phyloP scores from a whole-genome alignment of 257 asterid genomes.

The Jaltomata sinuosa region DNA sequence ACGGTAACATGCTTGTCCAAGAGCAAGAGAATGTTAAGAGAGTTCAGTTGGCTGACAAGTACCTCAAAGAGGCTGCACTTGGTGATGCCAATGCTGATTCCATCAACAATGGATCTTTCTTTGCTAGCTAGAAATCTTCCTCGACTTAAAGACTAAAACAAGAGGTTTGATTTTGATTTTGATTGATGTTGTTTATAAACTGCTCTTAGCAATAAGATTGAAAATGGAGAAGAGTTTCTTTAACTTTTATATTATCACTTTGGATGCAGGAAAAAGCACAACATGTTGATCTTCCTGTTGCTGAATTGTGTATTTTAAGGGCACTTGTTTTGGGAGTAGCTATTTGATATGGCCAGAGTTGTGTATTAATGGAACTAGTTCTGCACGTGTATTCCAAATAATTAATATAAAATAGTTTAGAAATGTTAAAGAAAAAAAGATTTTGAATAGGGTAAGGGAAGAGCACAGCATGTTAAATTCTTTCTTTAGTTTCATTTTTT shows the following conservation, averaged over 20 bases:
- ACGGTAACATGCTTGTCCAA: constrained; percentile 32
- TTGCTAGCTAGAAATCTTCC: constrained; percentile 1
- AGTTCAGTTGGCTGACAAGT: constrained; percentile 31
- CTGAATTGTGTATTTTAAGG: not conserved
- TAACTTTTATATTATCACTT: not conserved
- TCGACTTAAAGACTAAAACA: not conserved
- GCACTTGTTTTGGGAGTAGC: not conserved
- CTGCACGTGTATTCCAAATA: no score
- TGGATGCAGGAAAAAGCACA: not conserved
- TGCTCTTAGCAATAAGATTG: not conserved
- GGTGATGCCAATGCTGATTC: constrained; percentile 32
- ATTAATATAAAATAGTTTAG: no score
- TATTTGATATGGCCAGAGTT: not conserved
- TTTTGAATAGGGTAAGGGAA: no score
- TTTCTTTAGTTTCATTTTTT: no score
- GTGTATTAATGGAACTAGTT: no score
- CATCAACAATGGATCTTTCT: constrained; percentile 21
- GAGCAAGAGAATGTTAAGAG: constrained; percentile 31
- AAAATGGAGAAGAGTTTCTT: not conserved
- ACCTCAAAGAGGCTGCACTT: constrained; percentile 31
- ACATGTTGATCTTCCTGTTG: not conserved
- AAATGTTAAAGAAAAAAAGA: no score
- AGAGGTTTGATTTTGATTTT: no score
- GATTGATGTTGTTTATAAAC: not conserved
- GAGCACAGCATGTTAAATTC: no score